Percentiles rank a stretch among this genome's conserved stretches.
Conservation (phyloP, 2,329 filamentous ascomycete species). For the Diaporthe sp. region DNA sequence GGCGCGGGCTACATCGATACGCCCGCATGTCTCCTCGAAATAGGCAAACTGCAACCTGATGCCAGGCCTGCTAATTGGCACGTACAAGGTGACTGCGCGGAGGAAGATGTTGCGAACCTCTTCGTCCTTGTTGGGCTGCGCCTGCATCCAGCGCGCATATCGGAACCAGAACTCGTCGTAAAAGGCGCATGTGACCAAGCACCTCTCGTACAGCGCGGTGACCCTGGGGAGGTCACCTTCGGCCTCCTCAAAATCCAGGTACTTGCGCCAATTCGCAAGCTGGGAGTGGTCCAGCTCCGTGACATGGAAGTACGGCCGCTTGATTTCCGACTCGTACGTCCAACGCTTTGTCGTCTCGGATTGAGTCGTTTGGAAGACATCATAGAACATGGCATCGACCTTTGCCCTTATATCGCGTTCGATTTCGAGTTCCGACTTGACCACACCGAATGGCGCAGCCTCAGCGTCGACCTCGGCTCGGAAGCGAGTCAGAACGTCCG, state of each 20-base stretch:
- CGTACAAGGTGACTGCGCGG: slow-evolving; percentile 86
- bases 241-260: slow-evolving; percentile 93
- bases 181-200: slow-evolving; percentile 90
- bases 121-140: slow-evolving; percentile 84
- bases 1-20: slow-evolving; percentile 83
- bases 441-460: slow-evolving; percentile 63
- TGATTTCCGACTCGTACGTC: slow-evolving; percentile 95
- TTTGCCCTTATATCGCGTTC: slow-evolving; percentile 86
- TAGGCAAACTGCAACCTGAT: slow-evolving; percentile 93
- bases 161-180: slow-evolving; percentile 99
- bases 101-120: slow-evolving; percentile 94
- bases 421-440: slow-evolving; percentile 78
- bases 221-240: slow-evolving; percentile 83
- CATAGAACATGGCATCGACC: slow-evolving; percentile 85
- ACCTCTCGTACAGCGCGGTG: slow-evolving; percentile 92
- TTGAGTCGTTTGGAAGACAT: slow-evolving; percentile 85
- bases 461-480: slow-evolving; percentile 80
- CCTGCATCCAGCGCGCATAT: slow-evolving; percentile 95
- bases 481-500: slow-evolving; percentile 77
- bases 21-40: slow-evolving; percentile 89
- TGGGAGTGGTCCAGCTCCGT: slow-evolving; percentile 91
- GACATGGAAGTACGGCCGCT: slow-evolving; percentile 96
- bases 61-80: slow-evolving; percentile 86
- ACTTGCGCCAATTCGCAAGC: slow-evolving; percentile 92
- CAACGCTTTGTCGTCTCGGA: slow-evolving; percentile 92